Conservation (phyloP, 108 stramenopile species). For the Nannochloropsis gaditana region DNA sequence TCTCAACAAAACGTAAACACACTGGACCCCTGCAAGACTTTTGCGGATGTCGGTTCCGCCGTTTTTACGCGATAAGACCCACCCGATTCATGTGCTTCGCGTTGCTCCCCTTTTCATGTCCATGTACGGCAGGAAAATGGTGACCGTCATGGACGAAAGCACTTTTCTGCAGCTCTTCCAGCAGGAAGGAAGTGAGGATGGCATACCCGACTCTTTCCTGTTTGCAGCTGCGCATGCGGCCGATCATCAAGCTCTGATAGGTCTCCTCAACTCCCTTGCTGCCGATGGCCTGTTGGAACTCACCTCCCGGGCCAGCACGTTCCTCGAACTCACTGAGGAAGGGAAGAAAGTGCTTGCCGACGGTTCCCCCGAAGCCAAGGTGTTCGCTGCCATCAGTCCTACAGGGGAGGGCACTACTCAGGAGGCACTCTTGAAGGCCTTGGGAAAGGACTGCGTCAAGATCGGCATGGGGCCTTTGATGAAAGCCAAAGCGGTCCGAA, state of each 20-base stretch:
- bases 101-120: conserved; percentile 45
- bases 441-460: conserved; percentile 36
- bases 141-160: conserved; percentile 12
- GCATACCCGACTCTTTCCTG: neutral
- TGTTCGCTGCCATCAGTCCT: conserved; percentile 24
- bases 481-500: conserved; percentile 33
- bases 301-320: conserved; percentile 22
- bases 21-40: no score
- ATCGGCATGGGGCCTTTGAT: conserved; percentile 45
- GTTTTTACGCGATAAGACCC: neutral
- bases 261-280: neutral
- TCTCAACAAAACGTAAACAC: no score
- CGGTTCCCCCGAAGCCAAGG: conserved; percentile 37
- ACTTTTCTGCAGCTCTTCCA: neutral
- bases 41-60: no score
- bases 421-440: conserved; percentile 21
- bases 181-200: neutral
- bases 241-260: conserved; percentile 3
- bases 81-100: conserved; percentile 40
- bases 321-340: conserved; percentile 36
- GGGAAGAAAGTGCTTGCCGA: conserved; percentile 37
- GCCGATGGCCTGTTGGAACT: neutral
- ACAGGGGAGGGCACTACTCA: conserved; percentile 27
- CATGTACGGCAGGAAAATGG: neutral
- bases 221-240: conserved; percentile 7